phyloP scores from a whole-genome alignment of 306 rosid genomes.

The Argentina anserina region DNA sequence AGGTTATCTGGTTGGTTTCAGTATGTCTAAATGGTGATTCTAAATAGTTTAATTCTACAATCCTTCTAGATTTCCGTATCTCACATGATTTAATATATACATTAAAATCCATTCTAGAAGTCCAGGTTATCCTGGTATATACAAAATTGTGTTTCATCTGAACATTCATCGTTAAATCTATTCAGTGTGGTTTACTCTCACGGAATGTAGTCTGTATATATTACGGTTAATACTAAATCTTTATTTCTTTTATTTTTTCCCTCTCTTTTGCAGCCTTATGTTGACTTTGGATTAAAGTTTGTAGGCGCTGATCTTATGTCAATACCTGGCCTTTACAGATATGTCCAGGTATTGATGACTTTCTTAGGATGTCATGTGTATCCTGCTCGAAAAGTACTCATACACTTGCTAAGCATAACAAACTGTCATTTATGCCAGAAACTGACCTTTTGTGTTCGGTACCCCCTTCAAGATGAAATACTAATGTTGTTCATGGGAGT shows the following conservation, averaged over 20 bases:
- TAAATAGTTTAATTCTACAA: too few species aligned
- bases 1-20: background rate
- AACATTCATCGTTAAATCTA: conserved; percentile 4
- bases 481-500: background rate
- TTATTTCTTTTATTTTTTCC: background rate
- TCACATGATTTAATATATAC: background rate
- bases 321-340: conserved; percentile 76
- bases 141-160: conserved; percentile 10
- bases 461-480: background rate
- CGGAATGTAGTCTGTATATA: background rate
- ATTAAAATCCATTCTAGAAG: background rate
- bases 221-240: conserved; percentile 6
- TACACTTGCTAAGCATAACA: background rate
- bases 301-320: conserved; percentile 88
- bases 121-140: background rate
- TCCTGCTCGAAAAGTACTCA: background rate
- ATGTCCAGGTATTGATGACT: conserved; percentile 63
- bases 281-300: conserved; percentile 90
- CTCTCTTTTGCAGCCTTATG: conserved; percentile 63
- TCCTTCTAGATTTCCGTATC: background rate
- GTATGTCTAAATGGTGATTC: too few species aligned
- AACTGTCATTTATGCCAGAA: background rate
- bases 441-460: background rate
- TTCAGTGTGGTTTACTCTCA: background rate
- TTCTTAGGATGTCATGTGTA: background rate